Conservation (phyloP, 1,139 yeast species). For the Suhomyces choctaworum region DNA sequence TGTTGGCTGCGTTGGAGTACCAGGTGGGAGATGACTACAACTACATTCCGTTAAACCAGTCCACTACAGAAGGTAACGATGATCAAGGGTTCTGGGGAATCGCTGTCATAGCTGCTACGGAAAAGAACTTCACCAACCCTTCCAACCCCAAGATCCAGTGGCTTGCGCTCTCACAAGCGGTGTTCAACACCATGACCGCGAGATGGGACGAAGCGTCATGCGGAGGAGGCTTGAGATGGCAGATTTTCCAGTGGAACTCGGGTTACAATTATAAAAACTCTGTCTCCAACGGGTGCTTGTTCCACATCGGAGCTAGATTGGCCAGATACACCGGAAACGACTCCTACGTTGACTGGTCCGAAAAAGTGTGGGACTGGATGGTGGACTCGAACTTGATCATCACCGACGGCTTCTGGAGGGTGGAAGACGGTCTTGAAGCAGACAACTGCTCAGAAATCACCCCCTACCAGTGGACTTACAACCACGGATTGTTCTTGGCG, state of each 20-base stretch:
- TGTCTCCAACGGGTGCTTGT: conserved; percentile 75
- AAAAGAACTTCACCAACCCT: conserved; percentile 72
- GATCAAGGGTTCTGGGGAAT: conserved; percentile 94
- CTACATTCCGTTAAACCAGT: conserved; percentile 74
- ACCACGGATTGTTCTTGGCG: conserved; percentile 70
- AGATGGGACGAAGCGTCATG: conserved; percentile 72
- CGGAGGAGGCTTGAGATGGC: conserved; percentile 85
- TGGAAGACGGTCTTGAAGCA: conserved; percentile 72
- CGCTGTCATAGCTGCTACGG: conserved; percentile 81
- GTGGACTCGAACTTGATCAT: conserved; percentile 48
- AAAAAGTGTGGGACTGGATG: conserved; percentile 72
- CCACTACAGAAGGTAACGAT: conserved; percentile 84
- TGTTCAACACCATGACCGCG: conserved; percentile 70
- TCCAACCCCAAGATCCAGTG: conserved; percentile 40
- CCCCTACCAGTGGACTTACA: conserved; percentile 69
- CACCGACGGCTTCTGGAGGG: conserved; percentile 37
- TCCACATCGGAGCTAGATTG: conserved; percentile 75
- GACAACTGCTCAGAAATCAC: conserved; percentile 58
- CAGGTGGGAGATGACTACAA: conserved; percentile 69
- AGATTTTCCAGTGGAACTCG: conserved; percentile 71
- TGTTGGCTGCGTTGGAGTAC: conserved; percentile 58
- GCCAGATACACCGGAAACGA: conserved; percentile 68
- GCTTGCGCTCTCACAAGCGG: conserved; percentile 72
- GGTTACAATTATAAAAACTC: conserved; percentile 82
- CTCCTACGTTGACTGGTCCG: conserved; percentile 65